phyloP scores from a whole-genome alignment of 495 filamentous ascomycete genomes.

The Parmelia sp. region DNA sequence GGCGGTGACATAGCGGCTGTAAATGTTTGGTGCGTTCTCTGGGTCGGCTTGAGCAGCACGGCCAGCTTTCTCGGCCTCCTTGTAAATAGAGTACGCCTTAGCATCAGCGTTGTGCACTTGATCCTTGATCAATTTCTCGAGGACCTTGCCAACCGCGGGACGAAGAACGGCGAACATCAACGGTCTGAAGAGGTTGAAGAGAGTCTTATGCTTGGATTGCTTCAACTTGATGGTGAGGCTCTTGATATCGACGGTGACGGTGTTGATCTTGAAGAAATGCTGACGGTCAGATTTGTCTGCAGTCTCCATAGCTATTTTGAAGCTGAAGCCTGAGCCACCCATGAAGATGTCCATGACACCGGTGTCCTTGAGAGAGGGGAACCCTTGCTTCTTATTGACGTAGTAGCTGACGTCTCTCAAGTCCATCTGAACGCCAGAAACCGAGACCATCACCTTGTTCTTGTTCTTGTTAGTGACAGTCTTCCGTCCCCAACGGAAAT shows the following conservation, averaged over 20 bases:
- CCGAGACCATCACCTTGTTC: conserved; percentile 76
- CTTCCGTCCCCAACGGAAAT: conserved; percentile 93
- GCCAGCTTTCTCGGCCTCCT: conserved; percentile 69
- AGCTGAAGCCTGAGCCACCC: conserved; percentile 79
- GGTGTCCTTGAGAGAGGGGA: conserved; percentile 81
- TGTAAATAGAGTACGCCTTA: conserved; percentile 67
- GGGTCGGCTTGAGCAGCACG: conserved; percentile 63
- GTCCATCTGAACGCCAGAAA: conserved; percentile 85
- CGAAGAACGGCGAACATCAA: conserved; percentile 76
- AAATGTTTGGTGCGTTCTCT: conserved; percentile 75
- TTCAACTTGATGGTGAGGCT: conserved; percentile 83
- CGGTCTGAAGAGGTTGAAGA: conserved; percentile 86
- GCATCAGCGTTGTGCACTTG: conserved; percentile 64
- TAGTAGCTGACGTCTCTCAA: conserved; percentile 88
- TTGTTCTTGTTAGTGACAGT: conserved; percentile 67
- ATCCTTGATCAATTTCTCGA: conserved; percentile 82
- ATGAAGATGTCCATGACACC: conserved; percentile 89
- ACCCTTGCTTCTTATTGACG: conserved; percentile 91
- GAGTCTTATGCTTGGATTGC: conserved; percentile 87
- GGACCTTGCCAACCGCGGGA: conserved; percentile 75
- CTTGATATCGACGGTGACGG: conserved; percentile 75
- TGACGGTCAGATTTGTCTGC: conserved; percentile 68
- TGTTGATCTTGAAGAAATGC: conserved; percentile 91
- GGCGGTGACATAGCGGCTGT: conserved; percentile 72
- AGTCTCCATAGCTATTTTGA: conserved; percentile 84